These are phyloP conservation scores for Phalaenopsis aphrodite DNA, from an alignment of 106 monocot genomes.

Conservation along the genomic window DNA sequence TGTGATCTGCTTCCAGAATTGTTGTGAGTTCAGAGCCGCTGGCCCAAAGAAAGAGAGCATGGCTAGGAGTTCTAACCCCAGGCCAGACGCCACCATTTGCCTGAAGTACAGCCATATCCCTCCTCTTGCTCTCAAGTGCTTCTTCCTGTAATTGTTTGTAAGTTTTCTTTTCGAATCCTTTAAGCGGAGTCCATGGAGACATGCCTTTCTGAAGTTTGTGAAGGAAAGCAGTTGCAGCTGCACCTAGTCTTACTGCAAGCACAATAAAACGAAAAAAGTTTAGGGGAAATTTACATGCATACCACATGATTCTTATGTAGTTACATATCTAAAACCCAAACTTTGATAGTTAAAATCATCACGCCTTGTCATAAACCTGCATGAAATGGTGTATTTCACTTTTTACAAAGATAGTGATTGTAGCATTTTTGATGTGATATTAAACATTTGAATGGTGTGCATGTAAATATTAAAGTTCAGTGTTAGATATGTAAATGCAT, in stretches of 20 bases:
- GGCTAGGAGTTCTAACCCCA: conserved; percentile 74
- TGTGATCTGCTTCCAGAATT: conserved; percentile 65
- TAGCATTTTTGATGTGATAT: no score
- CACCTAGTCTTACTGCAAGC: conserved; percentile 65
- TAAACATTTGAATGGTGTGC: no score
- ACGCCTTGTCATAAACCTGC: no score
- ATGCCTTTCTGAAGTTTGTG: conserved; percentile 81
- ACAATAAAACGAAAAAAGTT: conserved; percentile 1
- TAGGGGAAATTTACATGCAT: no score
- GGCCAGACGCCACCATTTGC: conserved; percentile 87
- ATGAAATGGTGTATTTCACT: no score
- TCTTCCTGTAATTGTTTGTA: conserved; percentile 77
- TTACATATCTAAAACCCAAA: no score
- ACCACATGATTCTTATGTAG: no score
- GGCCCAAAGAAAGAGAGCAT: conserved; percentile 89
- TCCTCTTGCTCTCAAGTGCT: conserved; percentile 79
- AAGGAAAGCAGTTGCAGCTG: conserved; percentile 66
- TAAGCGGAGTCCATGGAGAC: conserved; percentile 64
- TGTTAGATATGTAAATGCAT: no score
- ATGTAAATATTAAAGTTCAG: no score
- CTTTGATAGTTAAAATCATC: no score
- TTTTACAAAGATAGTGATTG: no score
- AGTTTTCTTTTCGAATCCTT: conserved; percentile 75
- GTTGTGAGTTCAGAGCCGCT: conserved; percentile 79
- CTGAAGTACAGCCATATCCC: conserved; percentile 82